Base-by-base conservation (phyloP, 192 early-diverging fungal species). In the Podila epigama region DNA sequence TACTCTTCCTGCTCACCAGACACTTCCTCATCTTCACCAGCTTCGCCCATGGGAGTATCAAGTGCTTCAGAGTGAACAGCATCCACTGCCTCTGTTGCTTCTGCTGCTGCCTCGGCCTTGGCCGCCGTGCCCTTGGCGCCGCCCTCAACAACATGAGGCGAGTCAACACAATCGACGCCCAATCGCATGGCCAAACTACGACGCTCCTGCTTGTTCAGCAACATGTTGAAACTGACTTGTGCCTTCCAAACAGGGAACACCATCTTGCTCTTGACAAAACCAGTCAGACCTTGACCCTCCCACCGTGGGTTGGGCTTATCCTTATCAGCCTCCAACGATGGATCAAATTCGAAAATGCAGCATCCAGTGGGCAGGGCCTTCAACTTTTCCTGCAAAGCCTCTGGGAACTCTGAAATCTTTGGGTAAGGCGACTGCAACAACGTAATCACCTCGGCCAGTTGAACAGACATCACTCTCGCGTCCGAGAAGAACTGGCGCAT, bases 131-230 rank as follows among this genome's bases (percentile, higher is more conserved):
- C 66, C 61, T 77, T 77, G 37, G 73, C 60, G 1, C 71, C 71
- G 15, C 71, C 71, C 35, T 75, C 71, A 7, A 77, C 60, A 29
- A 77, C 73, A 64, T 77, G 66, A 39, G 73, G 73, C 2, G 73
- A 59, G 35, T 77, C 73, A 22, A 77, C 73, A 60, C 66, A 77
- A 12, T 77, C 73, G 15, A 77, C 65, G 34, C 73, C 73, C 27
- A 77, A 29, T n/a, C 73, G 73, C 73, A 77, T 77, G 15, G 73
- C 73, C 44, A 77, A 36, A 68, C 73, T 77, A 69, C 82, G 66
- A 50, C 89, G 85, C 79, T 94, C 92, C 66, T 87, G 85, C 66
- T 92, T 92, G 82, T 90, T 88, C 66, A 94, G 61, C 60, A 92
- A 83, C 55, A 92, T 79, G 69, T 91, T 92, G 33, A 92, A 80